Conservation (phyloP, 805 yeast genomes). For the Metschnikowia lunata region DNA sequence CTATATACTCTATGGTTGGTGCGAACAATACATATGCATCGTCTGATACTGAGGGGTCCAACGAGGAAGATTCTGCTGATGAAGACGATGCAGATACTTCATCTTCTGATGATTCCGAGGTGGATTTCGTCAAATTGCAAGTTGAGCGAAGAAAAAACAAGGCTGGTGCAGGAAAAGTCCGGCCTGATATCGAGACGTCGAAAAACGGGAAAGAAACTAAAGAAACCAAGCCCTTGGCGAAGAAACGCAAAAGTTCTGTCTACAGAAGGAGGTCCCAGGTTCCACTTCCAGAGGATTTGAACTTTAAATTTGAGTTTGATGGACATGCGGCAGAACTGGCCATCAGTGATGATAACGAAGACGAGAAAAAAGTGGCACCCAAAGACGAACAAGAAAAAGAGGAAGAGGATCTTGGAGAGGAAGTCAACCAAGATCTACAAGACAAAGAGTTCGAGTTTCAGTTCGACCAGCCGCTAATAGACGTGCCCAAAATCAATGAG, state of each 20-base stretch:
- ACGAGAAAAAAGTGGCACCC: constrained; percentile 1
- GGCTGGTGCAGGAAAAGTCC: constrained; percentile 5
- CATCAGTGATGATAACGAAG: constrained; percentile 6
- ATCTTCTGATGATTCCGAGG: constrained; percentile 52
- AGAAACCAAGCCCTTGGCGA: constrained; percentile 7
- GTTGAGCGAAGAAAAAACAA: constrained; percentile 53
- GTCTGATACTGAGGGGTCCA: constrained; percentile 30
- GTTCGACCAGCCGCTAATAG: constrained; percentile 33
- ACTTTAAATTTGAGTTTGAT: constrained; percentile 40
- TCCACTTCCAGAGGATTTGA: constrained; percentile 40
- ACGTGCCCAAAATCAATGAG: constrained; percentile 50
- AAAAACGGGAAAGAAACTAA: constrained; percentile 3
- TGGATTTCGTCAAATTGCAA: constrained; percentile 69
- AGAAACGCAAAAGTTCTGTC: constrained; percentile 10
- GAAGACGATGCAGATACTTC: constrained; percentile 26
- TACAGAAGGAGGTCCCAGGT: constrained; percentile 33
- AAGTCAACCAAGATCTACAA: constrained; percentile 16
- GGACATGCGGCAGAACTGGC: constrained; percentile 19
- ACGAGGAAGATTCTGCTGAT: constrained; percentile 22
- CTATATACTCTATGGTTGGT: constrained; percentile 22
- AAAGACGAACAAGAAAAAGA: constrained; percentile 22
- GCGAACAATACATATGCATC: constrained; percentile 12
- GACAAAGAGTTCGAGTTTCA: constrained; percentile 23
- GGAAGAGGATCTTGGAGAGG: constrained; percentile 65
- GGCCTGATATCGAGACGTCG: neutral